Evolutionary conservation across 306 rosid species (phyloP).

Genomic region (Arachis hypogaea): DNA sequence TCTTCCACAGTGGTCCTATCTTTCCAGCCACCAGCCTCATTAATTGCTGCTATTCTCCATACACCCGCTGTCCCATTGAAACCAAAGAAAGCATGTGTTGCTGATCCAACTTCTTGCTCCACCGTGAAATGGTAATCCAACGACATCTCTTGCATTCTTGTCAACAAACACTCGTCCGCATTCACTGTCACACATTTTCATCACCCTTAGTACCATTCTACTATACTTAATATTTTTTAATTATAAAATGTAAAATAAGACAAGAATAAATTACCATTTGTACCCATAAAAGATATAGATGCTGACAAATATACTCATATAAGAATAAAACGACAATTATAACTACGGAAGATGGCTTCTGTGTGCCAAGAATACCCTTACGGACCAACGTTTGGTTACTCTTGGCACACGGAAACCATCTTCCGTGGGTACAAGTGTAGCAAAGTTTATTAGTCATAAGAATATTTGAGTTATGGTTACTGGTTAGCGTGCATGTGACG

Average conservation of each 20-base stretch:
- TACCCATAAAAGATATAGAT: too few species aligned
- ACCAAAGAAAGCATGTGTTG: slow-evolving; percentile 98
- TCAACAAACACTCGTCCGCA: slow-evolving; percentile 80
- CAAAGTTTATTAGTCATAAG: neutral
- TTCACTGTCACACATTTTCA: slow-evolving; percentile 61
- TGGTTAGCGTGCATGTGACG: slow-evolving; percentile 46
- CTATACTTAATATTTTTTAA: neutral
- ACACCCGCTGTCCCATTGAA: slow-evolving; percentile 98
- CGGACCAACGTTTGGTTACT: too few species aligned
- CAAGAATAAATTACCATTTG: neutral
- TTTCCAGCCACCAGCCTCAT: slow-evolving; percentile 99
- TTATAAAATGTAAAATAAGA: slow-evolving; percentile 1
- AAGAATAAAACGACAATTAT: too few species aligned
- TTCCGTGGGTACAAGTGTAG: neutral
- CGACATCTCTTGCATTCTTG: slow-evolving; percentile 99
- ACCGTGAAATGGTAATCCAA: slow-evolving; percentile 97
- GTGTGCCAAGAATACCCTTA: too few species aligned
- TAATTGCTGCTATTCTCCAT: slow-evolving; percentile 97
- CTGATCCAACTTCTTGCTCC: slow-evolving; percentile 99
- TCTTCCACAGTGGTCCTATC: slow-evolving; percentile 98
- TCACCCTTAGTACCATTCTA: too few species aligned
- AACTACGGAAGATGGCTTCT: too few species aligned
- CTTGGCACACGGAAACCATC: too few species aligned
- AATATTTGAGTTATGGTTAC: neutral
- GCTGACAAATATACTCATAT: too few species aligned